Percentiles rank a stretch among this genome's conserved stretches.
Conservation (phyloP, 2,329 filamentous ascomycete species). For the Pseudovirgaria hyperparasitica region DNA sequence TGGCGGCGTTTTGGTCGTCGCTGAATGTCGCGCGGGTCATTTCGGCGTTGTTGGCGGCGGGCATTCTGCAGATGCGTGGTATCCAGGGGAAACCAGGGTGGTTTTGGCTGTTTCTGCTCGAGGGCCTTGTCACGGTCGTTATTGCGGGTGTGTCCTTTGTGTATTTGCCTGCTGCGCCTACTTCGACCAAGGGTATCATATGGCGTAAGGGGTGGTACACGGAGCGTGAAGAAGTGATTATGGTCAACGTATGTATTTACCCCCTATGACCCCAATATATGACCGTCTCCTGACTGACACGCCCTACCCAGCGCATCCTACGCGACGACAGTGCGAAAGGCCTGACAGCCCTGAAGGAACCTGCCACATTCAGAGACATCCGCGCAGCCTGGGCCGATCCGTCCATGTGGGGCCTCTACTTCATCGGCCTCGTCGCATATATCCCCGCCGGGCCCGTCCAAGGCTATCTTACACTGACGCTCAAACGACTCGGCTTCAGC, state of each 20-base stretch:
- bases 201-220: constrained; percentile 50
- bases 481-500: constrained; percentile 44
- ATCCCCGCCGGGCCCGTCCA: constrained; percentile 9
- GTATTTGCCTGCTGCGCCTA: constrained; percentile 38
- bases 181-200: constrained; percentile 42
- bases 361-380: constrained; percentile 47
- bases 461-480: constrained; percentile 40
- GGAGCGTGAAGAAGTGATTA: constrained; percentile 53
- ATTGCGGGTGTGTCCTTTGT: constrained; percentile 42
- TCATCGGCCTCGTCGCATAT: constrained; percentile 15
- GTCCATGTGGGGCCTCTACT: constrained; percentile 33
- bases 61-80: constrained; percentile 30
- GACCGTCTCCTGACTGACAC: too few species aligned
- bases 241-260: too few species aligned
- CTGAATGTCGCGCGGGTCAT: constrained; percentile 23
- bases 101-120: constrained; percentile 36
- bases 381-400: constrained; percentile 36
- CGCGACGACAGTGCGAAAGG: constrained; percentile 42
- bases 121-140: constrained; percentile 40
- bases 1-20: constrained; percentile 32
- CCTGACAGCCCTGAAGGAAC: constrained; percentile 1
- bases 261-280: too few species aligned
- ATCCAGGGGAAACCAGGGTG: constrained; percentile 30
- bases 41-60: constrained; percentile 26
- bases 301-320: too few species aligned